Evolutionary conservation across 1,284 basidiomycete species (phyloP).

Genomic region (Waitea zeae): DNA sequence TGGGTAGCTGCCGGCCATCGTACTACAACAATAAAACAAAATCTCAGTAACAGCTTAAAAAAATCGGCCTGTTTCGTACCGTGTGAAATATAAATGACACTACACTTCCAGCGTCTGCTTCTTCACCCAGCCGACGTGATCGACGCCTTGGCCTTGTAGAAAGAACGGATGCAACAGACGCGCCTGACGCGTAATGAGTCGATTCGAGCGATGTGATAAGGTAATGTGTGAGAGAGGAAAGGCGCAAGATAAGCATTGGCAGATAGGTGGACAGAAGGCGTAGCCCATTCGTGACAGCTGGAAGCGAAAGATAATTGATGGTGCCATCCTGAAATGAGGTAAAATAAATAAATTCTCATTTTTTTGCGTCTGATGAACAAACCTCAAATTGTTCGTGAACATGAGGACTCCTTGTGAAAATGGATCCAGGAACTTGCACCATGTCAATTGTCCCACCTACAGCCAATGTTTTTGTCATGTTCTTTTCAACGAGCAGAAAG

Average conservation of each 20-base stretch:
- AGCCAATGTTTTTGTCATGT: background rate
- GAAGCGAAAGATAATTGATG: constrained; percentile 60
- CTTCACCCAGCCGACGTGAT: constrained; percentile 41
- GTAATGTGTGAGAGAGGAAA: constrained; percentile 39
- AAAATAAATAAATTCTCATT: too few species aligned
- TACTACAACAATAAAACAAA: constrained; percentile 22
- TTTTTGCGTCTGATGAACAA: too few species aligned
- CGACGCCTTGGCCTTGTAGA: constrained; percentile 32
- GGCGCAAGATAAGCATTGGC: constrained; percentile 52
- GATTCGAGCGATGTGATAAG: constrained; percentile 34
- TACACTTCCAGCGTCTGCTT: constrained; percentile 47
- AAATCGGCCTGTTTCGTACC: constrained; percentile 27
- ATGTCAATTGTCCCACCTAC: too few species aligned
- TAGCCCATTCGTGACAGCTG: constrained; percentile 59
- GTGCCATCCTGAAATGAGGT: constrained; percentile 51
- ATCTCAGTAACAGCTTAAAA: constrained; percentile 1
- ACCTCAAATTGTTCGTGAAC: constrained; percentile 66
- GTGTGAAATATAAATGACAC: constrained; percentile 46
- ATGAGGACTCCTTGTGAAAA: constrained; percentile 41
- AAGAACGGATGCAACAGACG: constrained; percentile 45
- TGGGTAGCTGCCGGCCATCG: constrained; percentile 43
- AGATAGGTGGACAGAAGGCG: constrained; percentile 59
- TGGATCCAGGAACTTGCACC: constrained; percentile 58
- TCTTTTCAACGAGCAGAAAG: too few species aligned
- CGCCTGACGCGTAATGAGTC: constrained; percentile 39